Conservation (phyloP, 148 eudicot species). For the Rhododendron ferrugineum region DNA sequence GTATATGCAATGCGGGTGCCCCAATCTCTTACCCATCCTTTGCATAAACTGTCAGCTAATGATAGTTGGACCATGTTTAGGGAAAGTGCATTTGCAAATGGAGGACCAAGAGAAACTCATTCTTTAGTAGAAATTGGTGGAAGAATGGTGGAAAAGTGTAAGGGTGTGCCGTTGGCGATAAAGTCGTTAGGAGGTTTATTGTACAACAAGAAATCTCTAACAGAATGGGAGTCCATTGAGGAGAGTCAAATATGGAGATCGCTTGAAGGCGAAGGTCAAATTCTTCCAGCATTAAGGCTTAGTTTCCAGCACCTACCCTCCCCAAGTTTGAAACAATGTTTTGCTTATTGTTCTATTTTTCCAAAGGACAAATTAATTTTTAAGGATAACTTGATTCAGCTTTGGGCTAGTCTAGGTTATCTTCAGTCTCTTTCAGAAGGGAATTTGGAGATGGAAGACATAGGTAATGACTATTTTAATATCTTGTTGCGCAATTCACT, state of each 20-base stretch:
- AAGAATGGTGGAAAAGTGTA: not conserved
- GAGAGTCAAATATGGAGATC: not conserved
- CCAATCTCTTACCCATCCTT: not conserved
- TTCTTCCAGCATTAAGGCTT: not conserved
- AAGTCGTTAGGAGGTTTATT: too few relatives aligned
- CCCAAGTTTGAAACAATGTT: not conserved
- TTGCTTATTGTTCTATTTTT: not conserved
- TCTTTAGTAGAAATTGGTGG: not conserved
- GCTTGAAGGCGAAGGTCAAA: not conserved
- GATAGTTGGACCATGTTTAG: constrained; percentile 4
- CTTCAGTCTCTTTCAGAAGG: not conserved
- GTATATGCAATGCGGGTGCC: not conserved
- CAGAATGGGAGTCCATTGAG: not conserved
- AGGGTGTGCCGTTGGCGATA: not conserved
- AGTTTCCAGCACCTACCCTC: not conserved
- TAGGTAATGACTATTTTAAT: too few relatives aligned
- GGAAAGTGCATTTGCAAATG: not conserved
- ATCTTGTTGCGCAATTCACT: too few relatives aligned
- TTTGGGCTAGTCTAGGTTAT: not conserved
- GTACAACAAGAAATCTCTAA: too few relatives aligned
- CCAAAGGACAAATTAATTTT: fast-evolving
- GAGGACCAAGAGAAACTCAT: not conserved
- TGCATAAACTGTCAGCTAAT: not conserved
- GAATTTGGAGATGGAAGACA: too few relatives aligned
- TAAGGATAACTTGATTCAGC: not conserved